Evolutionary conservation across 2,329 filamentous ascomycete species (phyloP).

Genomic region (Botrytis elliptica): DNA sequence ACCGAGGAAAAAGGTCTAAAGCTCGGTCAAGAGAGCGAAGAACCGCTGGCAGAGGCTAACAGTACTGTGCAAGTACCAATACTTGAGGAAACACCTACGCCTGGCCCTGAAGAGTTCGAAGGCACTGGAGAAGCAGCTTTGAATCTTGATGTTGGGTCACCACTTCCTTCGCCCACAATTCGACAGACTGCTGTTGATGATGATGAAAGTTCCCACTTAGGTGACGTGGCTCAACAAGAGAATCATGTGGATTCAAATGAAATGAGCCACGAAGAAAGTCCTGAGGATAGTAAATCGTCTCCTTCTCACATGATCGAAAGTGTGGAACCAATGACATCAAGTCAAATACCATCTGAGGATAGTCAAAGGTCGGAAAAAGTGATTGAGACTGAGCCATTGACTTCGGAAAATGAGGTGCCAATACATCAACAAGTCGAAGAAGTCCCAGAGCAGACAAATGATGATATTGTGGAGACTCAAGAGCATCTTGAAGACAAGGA

Average conservation of each 20-base stretch:
- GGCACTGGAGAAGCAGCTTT: constrained; percentile 7
- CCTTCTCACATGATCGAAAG: not conserved
- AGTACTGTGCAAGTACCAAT: not conserved
- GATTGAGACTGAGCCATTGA: not conserved
- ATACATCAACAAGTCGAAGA: not conserved
- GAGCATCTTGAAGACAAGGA: not conserved
- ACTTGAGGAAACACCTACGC: not conserved
- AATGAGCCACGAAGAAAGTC: not conserved
- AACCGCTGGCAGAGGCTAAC: not conserved
- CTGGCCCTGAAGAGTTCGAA: not conserved
- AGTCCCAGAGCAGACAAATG: not conserved
- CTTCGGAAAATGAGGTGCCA: not conserved
- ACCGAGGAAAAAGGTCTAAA: not conserved
- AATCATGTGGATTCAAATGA: not conserved
- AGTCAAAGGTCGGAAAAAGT: not conserved
- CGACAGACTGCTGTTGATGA: not conserved
- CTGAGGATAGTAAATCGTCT: not conserved
- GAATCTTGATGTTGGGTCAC: constrained; percentile 9
- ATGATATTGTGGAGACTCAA: not conserved
- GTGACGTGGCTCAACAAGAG: not conserved
- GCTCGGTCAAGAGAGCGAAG: not conserved
- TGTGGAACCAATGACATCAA: not conserved
- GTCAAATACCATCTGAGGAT: not conserved
- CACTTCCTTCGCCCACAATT: not conserved
- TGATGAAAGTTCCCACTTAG: not conserved